These are phyloP conservation scores for Meira miltonrushii DNA, from an alignment of 1,284 basidiomycete genomes.

Conservation along the genomic window DNA sequence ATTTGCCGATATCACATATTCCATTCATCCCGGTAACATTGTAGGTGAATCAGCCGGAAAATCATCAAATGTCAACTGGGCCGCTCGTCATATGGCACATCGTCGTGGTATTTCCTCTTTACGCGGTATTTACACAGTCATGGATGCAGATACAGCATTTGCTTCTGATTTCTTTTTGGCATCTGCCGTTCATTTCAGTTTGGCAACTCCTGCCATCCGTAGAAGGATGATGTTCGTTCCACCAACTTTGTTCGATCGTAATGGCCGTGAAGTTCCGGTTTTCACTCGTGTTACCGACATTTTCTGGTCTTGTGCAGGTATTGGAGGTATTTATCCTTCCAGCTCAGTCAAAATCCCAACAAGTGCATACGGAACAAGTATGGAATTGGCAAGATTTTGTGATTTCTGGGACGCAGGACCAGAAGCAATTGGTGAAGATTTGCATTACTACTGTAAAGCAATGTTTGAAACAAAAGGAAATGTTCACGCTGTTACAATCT, in stretches of 20 bases:
- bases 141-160: slow-evolving; percentile 50
- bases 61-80: slow-evolving; percentile 49
- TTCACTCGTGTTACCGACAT: slow-evolving; percentile 49
- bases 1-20: slow-evolving; percentile 44
- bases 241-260: slow-evolving; percentile 51
- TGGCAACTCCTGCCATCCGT: slow-evolving; percentile 31
- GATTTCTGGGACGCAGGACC: slow-evolving; percentile 51
- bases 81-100: slow-evolving; percentile 32
- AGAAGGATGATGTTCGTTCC: slow-evolving; percentile 40
- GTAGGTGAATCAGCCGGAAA: slow-evolving; percentile 49
- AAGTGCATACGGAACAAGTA: slow-evolving; percentile 44
- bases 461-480: slow-evolving; percentile 49
- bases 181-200: slow-evolving; percentile 41
- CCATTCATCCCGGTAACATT: slow-evolving; percentile 46
- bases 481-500: slow-evolving; percentile 47
- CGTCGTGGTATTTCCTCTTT: slow-evolving; percentile 9
- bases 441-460: slow-evolving; percentile 52
- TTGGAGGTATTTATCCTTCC: slow-evolving; percentile 46
- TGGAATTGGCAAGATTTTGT: slow-evolving; percentile 41
- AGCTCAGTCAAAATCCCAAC: slow-evolving; percentile 50
- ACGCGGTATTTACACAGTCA: slow-evolving; percentile 38
- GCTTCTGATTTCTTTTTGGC: slow-evolving; percentile 51
- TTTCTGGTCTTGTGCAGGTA: slow-evolving; percentile 45
- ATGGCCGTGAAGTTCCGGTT: slow-evolving; percentile 46
- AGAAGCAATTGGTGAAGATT: slow-evolving; percentile 51